A percentile compares a stretch with the other conserved stretches of the same genome.
These are phyloP conservation scores for Solanum sejunctum DNA, from an alignment of 257 asterid species.

Conservation along the genomic window DNA sequence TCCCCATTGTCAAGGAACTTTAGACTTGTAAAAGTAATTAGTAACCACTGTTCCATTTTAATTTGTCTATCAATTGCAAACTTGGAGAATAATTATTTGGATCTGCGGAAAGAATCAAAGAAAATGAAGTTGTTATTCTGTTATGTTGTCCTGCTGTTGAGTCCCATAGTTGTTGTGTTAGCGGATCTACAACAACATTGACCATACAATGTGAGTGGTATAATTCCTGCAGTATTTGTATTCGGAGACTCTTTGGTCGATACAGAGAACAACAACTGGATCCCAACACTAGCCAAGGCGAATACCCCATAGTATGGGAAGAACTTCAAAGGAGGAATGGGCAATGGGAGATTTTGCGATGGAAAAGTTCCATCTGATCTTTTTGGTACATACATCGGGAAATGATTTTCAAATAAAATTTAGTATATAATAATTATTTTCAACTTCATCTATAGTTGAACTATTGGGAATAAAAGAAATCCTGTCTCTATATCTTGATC, in stretches of 20 bases:
- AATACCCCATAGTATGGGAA: conserved; percentile 13
- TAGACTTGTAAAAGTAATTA: too few relatives aligned
- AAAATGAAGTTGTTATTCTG: neutral
- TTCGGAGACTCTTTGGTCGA: conserved; percentile 45
- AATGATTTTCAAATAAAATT: too few relatives aligned
- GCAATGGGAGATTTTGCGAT: neutral
- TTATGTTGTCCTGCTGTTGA: neutral
- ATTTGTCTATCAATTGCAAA: too few relatives aligned
- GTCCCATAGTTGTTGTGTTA: neutral
- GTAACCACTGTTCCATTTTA: too few relatives aligned
- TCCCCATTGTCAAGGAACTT: too few relatives aligned
- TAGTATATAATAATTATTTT: too few relatives aligned
- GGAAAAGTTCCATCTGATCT: conserved; percentile 29
- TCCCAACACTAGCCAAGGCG: conserved; percentile 15
- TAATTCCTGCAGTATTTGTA: conserved; percentile 29
- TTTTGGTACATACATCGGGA: too few relatives aligned
- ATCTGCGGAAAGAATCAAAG: neutral
- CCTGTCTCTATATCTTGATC: conserved; percentile 43
- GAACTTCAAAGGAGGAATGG: too few relatives aligned
- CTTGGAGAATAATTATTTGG: too few relatives aligned
- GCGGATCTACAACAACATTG: too few relatives aligned
- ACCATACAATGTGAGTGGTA: neutral
- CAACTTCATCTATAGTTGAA: conserved; percentile 15
- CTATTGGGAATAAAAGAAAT: conserved; percentile 36
- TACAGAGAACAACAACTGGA: conserved; percentile 2